Evolutionary conservation across 2,329 filamentous ascomycete species (phyloP), one percentile per base, ranked within the genome.

Genomic region (Ophiosphaerella narmari): DNA sequence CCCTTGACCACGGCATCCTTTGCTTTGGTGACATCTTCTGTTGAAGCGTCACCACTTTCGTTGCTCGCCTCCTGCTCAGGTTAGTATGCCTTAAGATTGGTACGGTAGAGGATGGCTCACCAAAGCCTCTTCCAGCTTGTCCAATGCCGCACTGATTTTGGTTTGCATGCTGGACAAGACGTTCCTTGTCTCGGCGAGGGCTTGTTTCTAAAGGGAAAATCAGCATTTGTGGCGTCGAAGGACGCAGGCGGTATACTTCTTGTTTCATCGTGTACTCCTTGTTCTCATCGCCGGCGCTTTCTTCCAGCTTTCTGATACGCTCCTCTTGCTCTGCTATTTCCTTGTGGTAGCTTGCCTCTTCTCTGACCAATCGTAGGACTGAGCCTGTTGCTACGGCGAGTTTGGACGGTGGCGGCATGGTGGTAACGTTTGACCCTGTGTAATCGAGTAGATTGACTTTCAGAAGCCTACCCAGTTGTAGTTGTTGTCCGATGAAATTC

Each of bases 281-380:
- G 74, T 97, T 96, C 61, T 86, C 85, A 54, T 89, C 88, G 7
- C 83, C 81, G 45, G 82, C 79, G 13, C 73, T 76, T 3, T 75
- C 72, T 62, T 88, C 85, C 38, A 96, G 80, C 70, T 86, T 84
- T 71, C 82, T 77, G 57, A 95, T 82, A 48, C 88, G 84, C 54
- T 82, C 81, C 63, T 89, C 81, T 71, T 97, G 92, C 58, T 87
- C 80, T 57, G 82, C 78, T 16, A 92, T 82, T 74, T 99, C 94
- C 70, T 88, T 88, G 79, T 92, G 88, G 77, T 99, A 97, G 65
- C 87, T 93, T 34, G 83, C 80, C 74, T 97, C 90, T 75, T 99
- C 94, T 75, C 96, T 97, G 60, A 96, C 84, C 40, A 97, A 84
- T 51, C 94, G 90, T 64, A 83, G 80, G 60, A 97, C 85, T 16